Conservation (phyloP, 202 grass and related monocot species). For the Elaeis oleifera region DNA sequence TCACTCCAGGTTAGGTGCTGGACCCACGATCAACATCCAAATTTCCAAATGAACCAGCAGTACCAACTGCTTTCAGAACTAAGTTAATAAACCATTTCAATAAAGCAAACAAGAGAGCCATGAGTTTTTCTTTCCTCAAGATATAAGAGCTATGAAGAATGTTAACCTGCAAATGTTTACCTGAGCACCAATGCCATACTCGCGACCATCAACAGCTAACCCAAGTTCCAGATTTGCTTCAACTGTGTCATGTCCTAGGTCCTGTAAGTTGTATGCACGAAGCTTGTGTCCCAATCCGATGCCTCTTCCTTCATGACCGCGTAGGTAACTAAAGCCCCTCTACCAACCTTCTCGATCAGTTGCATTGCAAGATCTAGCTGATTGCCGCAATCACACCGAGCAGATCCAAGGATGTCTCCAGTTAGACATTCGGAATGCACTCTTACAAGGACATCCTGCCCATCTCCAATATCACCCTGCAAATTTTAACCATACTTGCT, state of each 20-base stretch:
- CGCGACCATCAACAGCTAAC: conserved; percentile 68
- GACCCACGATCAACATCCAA: not conserved
- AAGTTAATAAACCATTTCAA: no score
- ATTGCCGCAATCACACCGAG: conserved; percentile 74
- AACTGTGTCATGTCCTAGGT: conserved; percentile 77
- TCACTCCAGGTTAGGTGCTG: not conserved
- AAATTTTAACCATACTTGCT: not conserved
- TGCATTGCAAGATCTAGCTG: conserved; percentile 75
- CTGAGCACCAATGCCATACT: conserved; percentile 96
- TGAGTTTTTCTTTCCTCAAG: no score
- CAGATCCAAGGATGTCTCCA: conserved; percentile 80
- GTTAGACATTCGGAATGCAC: conserved; percentile 95
- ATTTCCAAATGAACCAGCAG: not conserved
- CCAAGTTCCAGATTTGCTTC: conserved; percentile 92
- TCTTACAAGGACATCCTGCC: conserved; percentile 69
- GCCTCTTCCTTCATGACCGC: conserved; percentile 89
- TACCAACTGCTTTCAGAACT: not conserved
- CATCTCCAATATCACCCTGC: conserved; percentile 61
- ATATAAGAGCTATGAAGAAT: no score
- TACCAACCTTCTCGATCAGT: conserved; percentile 73
- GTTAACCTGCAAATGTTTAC: conserved; percentile 7
- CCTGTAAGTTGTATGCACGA: conserved; percentile 83
- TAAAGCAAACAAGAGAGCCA: no score
- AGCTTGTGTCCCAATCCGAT: conserved; percentile 89
- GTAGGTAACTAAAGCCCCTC: conserved; percentile 84